A percentile compares a stretch with the other conserved stretches of the same genome.
These are phyloP conservation scores for Tetrahymena thermophila DNA, from an alignment of 73 alveolate species.

Conservation along the genomic window DNA sequence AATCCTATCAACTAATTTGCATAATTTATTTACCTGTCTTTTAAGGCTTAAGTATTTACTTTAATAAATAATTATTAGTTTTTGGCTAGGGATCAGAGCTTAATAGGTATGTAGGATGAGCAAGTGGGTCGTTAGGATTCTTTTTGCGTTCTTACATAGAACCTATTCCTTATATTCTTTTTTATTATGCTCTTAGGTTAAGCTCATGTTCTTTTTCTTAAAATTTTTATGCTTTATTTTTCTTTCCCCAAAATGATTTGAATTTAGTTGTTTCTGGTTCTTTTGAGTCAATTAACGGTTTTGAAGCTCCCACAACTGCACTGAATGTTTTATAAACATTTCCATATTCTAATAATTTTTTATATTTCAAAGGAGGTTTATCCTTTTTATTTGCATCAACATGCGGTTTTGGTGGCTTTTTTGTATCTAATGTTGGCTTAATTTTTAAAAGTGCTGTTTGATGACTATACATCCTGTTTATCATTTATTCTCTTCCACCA, in stretches of 20 bases:
- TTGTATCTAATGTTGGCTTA: background rate
- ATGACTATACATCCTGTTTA: background rate
- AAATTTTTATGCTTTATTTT: background rate
- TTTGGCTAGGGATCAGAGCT: background rate
- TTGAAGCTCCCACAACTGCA: background rate
- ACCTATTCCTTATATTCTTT: background rate
- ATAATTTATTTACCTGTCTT: background rate
- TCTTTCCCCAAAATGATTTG: background rate
- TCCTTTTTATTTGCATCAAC: background rate
- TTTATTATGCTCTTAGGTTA: background rate
- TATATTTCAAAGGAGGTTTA: background rate
- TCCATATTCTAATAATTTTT: background rate
- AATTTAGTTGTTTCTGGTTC: background rate
- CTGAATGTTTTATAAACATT: background rate
- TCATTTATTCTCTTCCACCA: background rate
- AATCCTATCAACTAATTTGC: background rate
- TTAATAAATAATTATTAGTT: background rate
- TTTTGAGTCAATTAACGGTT: background rate
- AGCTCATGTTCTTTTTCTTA: background rate
- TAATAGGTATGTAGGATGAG: background rate
- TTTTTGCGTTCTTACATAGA: background rate
- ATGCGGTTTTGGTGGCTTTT: background rate
- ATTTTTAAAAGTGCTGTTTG: background rate
- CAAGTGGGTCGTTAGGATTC: background rate
- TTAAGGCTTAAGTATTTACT: background rate